Evolutionary conservation across 805 yeast genomes (phyloP), one percentile per base, ranked within the genome.

Genomic region (Cyberlindnera mycetangii): DNA sequence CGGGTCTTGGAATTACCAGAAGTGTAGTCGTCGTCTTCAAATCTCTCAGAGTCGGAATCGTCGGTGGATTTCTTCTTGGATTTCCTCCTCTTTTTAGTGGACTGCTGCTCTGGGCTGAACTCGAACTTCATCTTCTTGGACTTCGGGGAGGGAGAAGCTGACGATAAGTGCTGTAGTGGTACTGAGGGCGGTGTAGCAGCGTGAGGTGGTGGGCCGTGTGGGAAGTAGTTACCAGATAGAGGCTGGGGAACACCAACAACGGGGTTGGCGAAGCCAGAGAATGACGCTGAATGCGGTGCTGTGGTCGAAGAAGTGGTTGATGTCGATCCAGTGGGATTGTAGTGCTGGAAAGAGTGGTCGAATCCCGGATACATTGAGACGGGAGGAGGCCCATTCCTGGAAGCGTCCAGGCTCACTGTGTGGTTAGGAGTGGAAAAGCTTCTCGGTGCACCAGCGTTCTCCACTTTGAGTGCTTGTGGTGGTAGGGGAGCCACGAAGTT

Each of bases 181-280:
- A 7, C 21, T 20, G 25, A 5, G 14, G 3, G 8, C 15, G 25
- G 37, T 21, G 18, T 6, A 5, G 35, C 12, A 30, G 7, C 17
- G 16, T 18, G 16, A 18, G 35, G 20, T 32, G 35, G 19, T 32
- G 22, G 14, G 12, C 17, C 32, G 8, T 38, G 41, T 10, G 41
- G 39, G 30, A 37, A 31, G 35, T 31, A 31, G 36, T 20, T 39
- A 7, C 17, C 42, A 25, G 28, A 25, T 10, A 25, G 12, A 25
- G 28, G 28, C 28, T 25, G 28, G 4, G 36, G 36, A 17, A 7
- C 22, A 18, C 21, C 31, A 24, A 25, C 12, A 32, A 16, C 35
- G 12, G 14, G 18, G 16, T 15, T 7, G 22, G 41, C 18, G n/a
- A 32, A 12, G 15, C 32, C 40, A 8, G 39, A 20, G n/a, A 18